A percentile compares a stretch with the other conserved stretches of the same genome.
Evolutionary conservation across 139 green algal species (phyloP).

Genomic region (Desmodesmus armatus): DNA sequence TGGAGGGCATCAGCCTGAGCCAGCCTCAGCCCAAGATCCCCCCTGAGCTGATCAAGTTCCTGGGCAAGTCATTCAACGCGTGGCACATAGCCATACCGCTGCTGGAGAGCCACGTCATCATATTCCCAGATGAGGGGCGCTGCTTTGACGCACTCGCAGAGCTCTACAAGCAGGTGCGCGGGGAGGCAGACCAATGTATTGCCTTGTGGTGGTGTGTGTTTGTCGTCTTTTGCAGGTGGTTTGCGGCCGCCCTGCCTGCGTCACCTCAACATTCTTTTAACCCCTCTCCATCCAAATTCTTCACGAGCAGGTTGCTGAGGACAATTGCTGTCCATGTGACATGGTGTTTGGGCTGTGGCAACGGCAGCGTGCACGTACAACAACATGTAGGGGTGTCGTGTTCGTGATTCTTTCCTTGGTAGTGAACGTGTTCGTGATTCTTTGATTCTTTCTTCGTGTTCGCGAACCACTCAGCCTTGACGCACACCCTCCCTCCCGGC

Average conservation of each 20-base stretch:
- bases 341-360: neutral
- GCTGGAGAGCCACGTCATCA: constrained; percentile 95
- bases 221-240: neutral
- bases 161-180: constrained; percentile 81
- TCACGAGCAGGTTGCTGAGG: neutral
- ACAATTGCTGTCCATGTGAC: neutral
- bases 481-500: too few relatives aligned
- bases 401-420: too few relatives aligned
- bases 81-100: constrained; percentile 98
- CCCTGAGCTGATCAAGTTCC: constrained; percentile 97
- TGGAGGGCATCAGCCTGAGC: constrained; percentile 93
- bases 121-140: constrained; percentile 93
- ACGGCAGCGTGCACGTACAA: too few relatives aligned
- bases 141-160: constrained; percentile 93
- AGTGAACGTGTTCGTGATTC: too few relatives aligned
- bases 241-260: too few relatives aligned
- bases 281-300: too few relatives aligned
- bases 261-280: too few relatives aligned
- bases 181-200: neutral
- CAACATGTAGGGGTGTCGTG: too few relatives aligned
- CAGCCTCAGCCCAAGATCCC: constrained; percentile 99
- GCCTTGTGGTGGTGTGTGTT: neutral
- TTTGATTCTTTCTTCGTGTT: too few relatives aligned
- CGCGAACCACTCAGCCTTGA: too few relatives aligned
- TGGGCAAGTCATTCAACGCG: constrained; percentile 95